Evolutionary conservation across 192 early-diverging fungal genomes (phyloP), one percentile per base, ranked within the genome.

Genomic region (Backusella circina): DNA sequence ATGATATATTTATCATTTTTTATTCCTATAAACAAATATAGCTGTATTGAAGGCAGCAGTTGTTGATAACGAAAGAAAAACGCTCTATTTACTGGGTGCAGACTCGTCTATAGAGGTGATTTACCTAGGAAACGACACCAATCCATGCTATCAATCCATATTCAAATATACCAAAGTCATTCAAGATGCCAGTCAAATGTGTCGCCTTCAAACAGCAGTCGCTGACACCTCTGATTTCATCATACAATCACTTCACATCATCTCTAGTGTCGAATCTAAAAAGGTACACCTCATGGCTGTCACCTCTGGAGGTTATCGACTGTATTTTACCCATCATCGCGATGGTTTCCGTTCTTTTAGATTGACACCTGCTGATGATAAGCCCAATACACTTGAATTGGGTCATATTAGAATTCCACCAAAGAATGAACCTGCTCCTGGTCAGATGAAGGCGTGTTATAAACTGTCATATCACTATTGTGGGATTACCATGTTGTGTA

Each of bases 231-330:
- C 75, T 26, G 76, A 81, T 0, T 93, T 95, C 76, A 82, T 86
- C 67, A 89, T 97, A 36, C 81, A 91, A n/a, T 91, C 92, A n/a
- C 84, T 97, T 36, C 93, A 97, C 67, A 79, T 87, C 10, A 88
- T 96, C 16, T 86, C 91, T 0, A 61, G 73, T 4, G 65, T 73
- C 9, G 95, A 96, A 76, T 95, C 93, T 15, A 88, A 86, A n/a
- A 77, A 80, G 0, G 71, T 97, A 47, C 85, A 90, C 67, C 77
- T 96, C 10, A 87, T 98, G 15, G 94, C 90, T 4, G 78, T 97
- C 37, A 94, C 95, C 0, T 79, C 90, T 41, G 89, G 89, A 6
- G 95, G 93, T 13, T 85, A 84, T 54, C 91, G 95, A 5, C 75
- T 96, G 18, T 95, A 94, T 73, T 95, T 96, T 38, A 88, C 88